A percentile compares a stretch with the other conserved stretches of the same genome.
These are phyloP conservation scores for Azolla pinnata DNA, from an alignment of 75 land plant species.

Conservation along the genomic window DNA sequence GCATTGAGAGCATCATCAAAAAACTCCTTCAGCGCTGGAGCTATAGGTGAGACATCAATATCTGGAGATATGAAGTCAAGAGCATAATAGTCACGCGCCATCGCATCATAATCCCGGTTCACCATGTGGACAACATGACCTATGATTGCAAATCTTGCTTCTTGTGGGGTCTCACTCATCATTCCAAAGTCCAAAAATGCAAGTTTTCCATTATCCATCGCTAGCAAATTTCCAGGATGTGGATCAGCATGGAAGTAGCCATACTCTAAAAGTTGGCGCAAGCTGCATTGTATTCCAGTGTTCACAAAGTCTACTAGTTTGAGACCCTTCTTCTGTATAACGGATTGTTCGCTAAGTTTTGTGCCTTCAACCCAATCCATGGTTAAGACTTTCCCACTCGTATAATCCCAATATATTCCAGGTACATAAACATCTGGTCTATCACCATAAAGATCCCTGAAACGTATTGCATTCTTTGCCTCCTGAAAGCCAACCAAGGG, in stretches of 20 bases:
- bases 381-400: slow-evolving; percentile 84
- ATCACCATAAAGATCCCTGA: slow-evolving; percentile 88
- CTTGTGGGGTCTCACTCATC: slow-evolving; percentile 96
- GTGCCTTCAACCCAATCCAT: slow-evolving; percentile 98
- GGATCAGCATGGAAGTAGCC: slow-evolving; percentile 99
- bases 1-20: slow-evolving; percentile 90
- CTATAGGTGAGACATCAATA: slow-evolving; percentile 88
- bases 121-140: slow-evolving; percentile 98
- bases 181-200: slow-evolving; percentile 99
- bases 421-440: slow-evolving; percentile 80
- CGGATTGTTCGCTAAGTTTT: slow-evolving; percentile 80
- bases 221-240: slow-evolving; percentile 97
- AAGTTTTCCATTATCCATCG: slow-evolving; percentile 91
- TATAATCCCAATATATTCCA: slow-evolving; percentile 89
- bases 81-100: slow-evolving; percentile 92
- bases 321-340: slow-evolving; percentile 71
- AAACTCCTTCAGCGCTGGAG: slow-evolving; percentile 71
- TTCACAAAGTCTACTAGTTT: slow-evolving; percentile 76
- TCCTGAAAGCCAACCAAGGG: too few relatives aligned
- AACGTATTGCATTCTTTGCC: slow-evolving; percentile 81
- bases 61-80: slow-evolving; percentile 82
- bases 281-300: slow-evolving; percentile 91
- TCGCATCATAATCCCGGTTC: slow-evolving; percentile 98
- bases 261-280: slow-evolving; percentile 88
- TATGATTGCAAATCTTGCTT: slow-evolving; percentile 88